Conservation (phyloP, 129 eudicot genomes). For the Tanacetum coccineum region DNA sequence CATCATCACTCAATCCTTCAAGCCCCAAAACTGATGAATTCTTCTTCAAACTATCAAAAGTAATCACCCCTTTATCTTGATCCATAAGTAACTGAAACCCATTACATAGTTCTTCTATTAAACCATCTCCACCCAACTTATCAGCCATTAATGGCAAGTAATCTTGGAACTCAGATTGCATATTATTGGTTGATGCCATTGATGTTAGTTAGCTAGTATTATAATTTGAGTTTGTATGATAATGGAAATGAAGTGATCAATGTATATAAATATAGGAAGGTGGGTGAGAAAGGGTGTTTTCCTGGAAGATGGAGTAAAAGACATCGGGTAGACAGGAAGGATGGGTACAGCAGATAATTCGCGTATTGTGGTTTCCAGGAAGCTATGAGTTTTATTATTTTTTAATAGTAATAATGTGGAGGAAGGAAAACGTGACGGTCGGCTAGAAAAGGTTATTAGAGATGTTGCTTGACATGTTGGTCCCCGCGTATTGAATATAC, state of each 20-base stretch:
- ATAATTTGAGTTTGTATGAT: too few species aligned
- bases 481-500: too few species aligned
- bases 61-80: constrained; percentile 52
- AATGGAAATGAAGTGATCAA: not conserved
- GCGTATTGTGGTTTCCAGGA: constrained; percentile 23
- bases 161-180: too few species aligned
- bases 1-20: too few species aligned
- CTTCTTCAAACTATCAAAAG: too few species aligned
- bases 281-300: constrained; percentile 18
- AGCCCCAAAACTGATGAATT: too few species aligned
- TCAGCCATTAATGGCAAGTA: too few species aligned
- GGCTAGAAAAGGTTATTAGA: too few species aligned
- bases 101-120: constrained; percentile 61
- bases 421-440: not conserved
- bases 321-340: constrained; percentile 18
- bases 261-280: not conserved
- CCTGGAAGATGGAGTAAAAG: constrained; percentile 32
- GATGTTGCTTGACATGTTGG: too few species aligned
- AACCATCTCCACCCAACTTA: too few species aligned
- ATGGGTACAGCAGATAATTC: constrained; percentile 5
- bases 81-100: constrained; percentile 64
- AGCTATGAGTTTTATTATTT: not conserved
- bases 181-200: too few species aligned
- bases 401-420: not conserved
- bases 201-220: too few species aligned